A percentile compares a stretch with the other conserved stretches of the same genome.
Evolutionary conservation across 2,329 filamentous ascomycete species (phyloP).

Genomic region (Rhexocercosporidium sp.): DNA sequence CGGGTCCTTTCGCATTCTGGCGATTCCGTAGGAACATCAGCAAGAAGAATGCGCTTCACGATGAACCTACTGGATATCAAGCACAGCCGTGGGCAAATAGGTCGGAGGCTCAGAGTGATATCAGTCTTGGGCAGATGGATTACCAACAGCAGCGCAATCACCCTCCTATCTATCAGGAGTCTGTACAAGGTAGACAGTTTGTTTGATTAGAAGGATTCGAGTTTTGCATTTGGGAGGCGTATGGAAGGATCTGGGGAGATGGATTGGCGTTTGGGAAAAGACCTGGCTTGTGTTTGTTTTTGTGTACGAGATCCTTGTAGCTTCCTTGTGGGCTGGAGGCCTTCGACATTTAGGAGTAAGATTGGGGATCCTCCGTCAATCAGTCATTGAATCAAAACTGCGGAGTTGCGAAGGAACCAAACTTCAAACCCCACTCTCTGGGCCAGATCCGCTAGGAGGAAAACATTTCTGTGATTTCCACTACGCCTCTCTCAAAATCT

Average conservation of each 20-base stretch:
- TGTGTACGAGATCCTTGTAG: neutral
- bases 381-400: too few species aligned
- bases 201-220: neutral
- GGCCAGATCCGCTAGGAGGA: neutral
- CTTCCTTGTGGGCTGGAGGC: neutral
- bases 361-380: too few species aligned
- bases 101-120: slow-evolving; percentile 13
- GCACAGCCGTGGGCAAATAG: slow-evolving; percentile 20
- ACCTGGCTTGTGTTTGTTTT: neutral
- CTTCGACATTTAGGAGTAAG: neutral
- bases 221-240: neutral
- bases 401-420: neutral
- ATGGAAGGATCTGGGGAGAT: neutral
- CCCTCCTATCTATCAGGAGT: slow-evolving; percentile 9
- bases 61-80: slow-evolving; percentile 24
- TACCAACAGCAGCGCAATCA: slow-evolving; percentile 12
- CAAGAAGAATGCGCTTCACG: slow-evolving; percentile 7
- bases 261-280: slow-evolving; percentile 4
- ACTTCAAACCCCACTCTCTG: neutral
- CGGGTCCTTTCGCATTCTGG: slow-evolving; percentile 39
- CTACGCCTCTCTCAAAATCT: neutral
- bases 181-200: slow-evolving; percentile 3
- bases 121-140: slow-evolving; percentile 17
- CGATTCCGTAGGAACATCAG: slow-evolving; percentile 17
- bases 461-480: neutral